Percentiles rank a stretch among this genome's conserved stretches.
Evolutionary conservation across 208 protist species (phyloP).

Genomic region (Wallacemonas sp.): DNA sequence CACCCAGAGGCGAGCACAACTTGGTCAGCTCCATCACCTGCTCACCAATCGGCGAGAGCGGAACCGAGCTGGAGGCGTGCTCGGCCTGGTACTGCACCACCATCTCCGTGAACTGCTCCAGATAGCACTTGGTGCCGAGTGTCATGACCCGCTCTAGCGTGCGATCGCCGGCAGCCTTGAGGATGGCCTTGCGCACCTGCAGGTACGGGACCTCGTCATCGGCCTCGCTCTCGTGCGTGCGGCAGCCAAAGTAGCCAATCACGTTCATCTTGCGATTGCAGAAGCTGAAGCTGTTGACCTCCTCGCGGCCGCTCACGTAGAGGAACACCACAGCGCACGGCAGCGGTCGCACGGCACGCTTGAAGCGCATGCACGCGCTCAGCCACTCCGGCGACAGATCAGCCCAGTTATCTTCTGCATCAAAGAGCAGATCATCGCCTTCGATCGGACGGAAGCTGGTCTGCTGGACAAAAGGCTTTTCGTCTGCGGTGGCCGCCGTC

Average conservation of each 20-base stretch:
- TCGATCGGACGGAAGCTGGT: constrained; percentile 15
- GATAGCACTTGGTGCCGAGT: constrained; percentile 46
- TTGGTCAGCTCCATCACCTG: background rate
- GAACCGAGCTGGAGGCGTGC: background rate
- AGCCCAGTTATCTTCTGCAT: constrained; percentile 16
- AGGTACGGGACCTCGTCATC: constrained; percentile 46
- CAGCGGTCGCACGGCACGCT: constrained; percentile 53
- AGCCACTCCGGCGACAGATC: constrained; percentile 9
- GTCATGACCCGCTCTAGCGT: constrained; percentile 69
- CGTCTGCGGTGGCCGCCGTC: background rate
- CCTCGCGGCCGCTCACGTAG: constrained; percentile 57
- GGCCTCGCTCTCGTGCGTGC: constrained; percentile 34
- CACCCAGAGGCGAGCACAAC: background rate
- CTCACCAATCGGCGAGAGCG: constrained; percentile 4
- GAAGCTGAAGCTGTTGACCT: constrained; percentile 67
- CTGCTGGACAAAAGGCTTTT: constrained; percentile 5
- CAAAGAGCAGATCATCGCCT: constrained; percentile 3
- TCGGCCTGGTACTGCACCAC: constrained; percentile 26
- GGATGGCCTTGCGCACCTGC: constrained; percentile 55
- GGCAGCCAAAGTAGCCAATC: constrained; percentile 70
- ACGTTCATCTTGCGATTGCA: constrained; percentile 62
- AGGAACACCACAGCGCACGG: constrained; percentile 72
- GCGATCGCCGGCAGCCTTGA: constrained; percentile 74
- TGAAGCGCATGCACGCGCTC: constrained; percentile 23
- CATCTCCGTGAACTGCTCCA: constrained; percentile 51